Evolutionary conservation across 1,284 basidiomycete genomes (phyloP), one percentile per base, ranked within the genome.

Genomic region (Cerrena zonata): DNA sequence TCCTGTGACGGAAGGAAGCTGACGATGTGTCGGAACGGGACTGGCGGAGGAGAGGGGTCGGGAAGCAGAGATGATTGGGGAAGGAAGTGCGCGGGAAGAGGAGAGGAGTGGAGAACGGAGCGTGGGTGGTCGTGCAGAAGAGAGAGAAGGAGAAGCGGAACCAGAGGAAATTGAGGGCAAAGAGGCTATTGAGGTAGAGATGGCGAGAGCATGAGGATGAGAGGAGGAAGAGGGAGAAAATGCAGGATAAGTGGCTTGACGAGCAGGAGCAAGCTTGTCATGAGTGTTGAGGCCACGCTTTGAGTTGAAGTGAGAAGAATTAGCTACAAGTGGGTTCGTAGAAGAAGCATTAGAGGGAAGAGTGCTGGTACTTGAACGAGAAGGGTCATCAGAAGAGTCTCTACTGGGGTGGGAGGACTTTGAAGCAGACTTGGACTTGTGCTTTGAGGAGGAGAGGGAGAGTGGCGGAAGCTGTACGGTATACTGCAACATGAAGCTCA

Each of bases 401-500:
- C 64, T 65, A 41, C 39, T 48, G 34, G n/a, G n/a, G n/a, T n/a
- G n/a, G n/a, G 58, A 58, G 55, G 56, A 57, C 51, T 25, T 34
- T 7, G 30, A 54, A 44, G 26, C 42, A 36, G 39, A 50, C 48
- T 49, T 26, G 24, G 45, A 40, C 49, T 52, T 56, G 50, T 48
- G 53, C 58, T 66, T 69, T 48, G 64, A 64, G 55, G 62, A 62
- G 39, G 65, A 58, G 50, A 68, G 63, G 64, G 69, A 76, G 68
- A 77, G 74, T 57, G 76, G 74, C 38, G 80, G 78, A 55, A 79
- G 79, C 58, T 66, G 65, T 55, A 77, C 72, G 51, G 80, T 76
- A 63, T 79, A 83, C 74, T 85, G 83, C 79, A 86, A 80, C 84
- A 86, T 86, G 72, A 63, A 69, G 55, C 48, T 39, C 53, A 53